Percentiles rank a stretch among this genome's conserved stretches.
Conservation (phyloP, 768 basidiomycete genomes). For the Mycena belliarum region DNA sequence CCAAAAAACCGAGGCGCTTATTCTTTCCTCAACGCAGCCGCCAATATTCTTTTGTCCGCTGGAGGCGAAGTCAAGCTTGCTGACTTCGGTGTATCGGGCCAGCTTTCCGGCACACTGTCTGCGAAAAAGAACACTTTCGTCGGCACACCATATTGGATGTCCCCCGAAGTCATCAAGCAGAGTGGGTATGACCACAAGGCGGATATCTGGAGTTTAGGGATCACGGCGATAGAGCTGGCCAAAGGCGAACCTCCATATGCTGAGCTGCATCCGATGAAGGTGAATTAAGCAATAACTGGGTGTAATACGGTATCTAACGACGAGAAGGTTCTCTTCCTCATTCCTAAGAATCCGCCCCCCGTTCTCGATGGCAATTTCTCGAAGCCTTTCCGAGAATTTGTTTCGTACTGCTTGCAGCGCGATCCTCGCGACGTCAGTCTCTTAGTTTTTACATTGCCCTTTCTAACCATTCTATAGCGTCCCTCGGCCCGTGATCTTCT, state of each 20-base stretch:
- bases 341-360: conserved; percentile 97
- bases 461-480: conserved; percentile 52
- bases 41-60: conserved; percentile 90
- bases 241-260: conserved; percentile 98
- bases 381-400: conserved; percentile 92
- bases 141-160: conserved; percentile 99
- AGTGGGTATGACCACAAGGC: conserved; percentile 99
- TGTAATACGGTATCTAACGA: background rate
- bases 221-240: conserved; percentile 96
- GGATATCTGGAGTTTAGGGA: conserved; percentile 98
- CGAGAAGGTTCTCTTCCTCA: conserved; percentile 90
- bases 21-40: conserved; percentile 53
- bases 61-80: conserved; percentile 96
- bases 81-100: conserved; percentile 98
- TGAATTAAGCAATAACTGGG: conserved; percentile 31
- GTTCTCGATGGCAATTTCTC: conserved; percentile 88
- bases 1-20: conserved; percentile 4
- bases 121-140: conserved; percentile 99
- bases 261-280: conserved; percentile 99
- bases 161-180: conserved; percentile 99
- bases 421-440: conserved; percentile 85
- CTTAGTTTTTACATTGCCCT: background rate
- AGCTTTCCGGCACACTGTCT: conserved; percentile 88
- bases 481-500: conserved; percentile 93
- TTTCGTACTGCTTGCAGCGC: conserved; percentile 87